Percentiles rank a stretch among this genome's conserved stretches.
phyloP scores from a whole-genome alignment of 2,329 filamentous ascomycete genomes.

The Trichophyton mentagrophytes region DNA sequence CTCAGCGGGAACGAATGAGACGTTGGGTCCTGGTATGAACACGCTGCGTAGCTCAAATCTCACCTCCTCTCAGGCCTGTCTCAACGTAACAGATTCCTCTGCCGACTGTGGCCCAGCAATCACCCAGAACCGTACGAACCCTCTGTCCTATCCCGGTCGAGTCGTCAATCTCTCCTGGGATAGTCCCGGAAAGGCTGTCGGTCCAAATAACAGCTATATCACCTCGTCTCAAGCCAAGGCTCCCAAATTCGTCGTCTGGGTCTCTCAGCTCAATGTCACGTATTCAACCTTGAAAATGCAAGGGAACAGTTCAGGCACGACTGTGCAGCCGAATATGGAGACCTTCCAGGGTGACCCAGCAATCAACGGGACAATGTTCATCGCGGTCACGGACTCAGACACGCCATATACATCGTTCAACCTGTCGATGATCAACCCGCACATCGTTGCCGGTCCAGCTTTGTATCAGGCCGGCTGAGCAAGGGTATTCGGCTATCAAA shows the following conservation, averaged over 20 bases:
- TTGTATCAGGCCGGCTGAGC: constrained; percentile 64
- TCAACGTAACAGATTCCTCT: constrained; percentile 3
- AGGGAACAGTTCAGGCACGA: constrained; percentile 7
- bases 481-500: not conserved
- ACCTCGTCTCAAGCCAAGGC: constrained; percentile 46
- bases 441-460: constrained; percentile 57
- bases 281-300: constrained; percentile 48
- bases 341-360: constrained; percentile 56
- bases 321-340: constrained; percentile 51
- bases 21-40: constrained; percentile 31
- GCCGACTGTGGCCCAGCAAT: constrained; percentile 52
- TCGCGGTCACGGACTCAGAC: constrained; percentile 60
- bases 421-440: constrained; percentile 58
- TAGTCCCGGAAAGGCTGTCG: constrained; percentile 51
- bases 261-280: constrained; percentile 63
- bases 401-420: constrained; percentile 65
- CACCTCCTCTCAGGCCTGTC: constrained; percentile 14
- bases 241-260: constrained; percentile 62
- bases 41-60: constrained; percentile 23
- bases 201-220: constrained; percentile 72
- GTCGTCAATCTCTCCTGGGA: constrained; percentile 64
- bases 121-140: constrained; percentile 53
- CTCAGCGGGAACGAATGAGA: constrained; percentile 48
- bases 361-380: constrained; percentile 67
- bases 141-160: constrained; percentile 62